phyloP scores from a whole-genome alignment of 2,329 filamentous ascomycete species.

The Trichoderma citrinoviride region DNA sequence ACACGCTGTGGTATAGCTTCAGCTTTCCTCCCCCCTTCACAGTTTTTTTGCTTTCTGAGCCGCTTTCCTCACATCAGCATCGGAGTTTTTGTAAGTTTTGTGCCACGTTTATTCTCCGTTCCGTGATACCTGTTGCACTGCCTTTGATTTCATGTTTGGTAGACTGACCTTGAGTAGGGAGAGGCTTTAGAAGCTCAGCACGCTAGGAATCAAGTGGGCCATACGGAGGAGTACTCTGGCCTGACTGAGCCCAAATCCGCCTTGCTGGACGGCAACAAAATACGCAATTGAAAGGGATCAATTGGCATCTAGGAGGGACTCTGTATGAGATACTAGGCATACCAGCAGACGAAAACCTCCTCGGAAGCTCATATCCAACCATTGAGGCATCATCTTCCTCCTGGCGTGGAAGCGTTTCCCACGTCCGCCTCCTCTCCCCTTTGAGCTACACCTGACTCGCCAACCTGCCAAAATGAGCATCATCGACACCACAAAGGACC shows the following conservation, averaged over 20 bases:
- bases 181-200: not conserved
- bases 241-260: conserved; percentile 4
- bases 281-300: not conserved
- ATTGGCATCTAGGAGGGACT: not conserved
- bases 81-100: too few species aligned
- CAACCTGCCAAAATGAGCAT: conserved; percentile 51
- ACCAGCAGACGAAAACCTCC: not conserved
- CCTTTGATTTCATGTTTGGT: too few species aligned
- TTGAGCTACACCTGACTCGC: not conserved
- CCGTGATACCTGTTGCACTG: too few species aligned
- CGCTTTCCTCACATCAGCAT: too few species aligned
- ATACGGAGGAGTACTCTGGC: not conserved
- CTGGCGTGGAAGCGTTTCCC: not conserved
- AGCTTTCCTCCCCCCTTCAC: too few species aligned
- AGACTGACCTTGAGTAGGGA: too few species aligned
- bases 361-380: not conserved
- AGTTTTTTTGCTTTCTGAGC: too few species aligned
- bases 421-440: not conserved
- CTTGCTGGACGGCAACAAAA: not conserved
- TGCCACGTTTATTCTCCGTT: too few species aligned
- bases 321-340: not conserved
- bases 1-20: too few species aligned
- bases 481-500: conserved; percentile 69
- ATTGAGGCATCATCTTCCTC: not conserved
- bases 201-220: conserved; percentile 12